Conservation (phyloP, 495 filamentous ascomycete genomes). For the Zalerion maritima region DNA sequence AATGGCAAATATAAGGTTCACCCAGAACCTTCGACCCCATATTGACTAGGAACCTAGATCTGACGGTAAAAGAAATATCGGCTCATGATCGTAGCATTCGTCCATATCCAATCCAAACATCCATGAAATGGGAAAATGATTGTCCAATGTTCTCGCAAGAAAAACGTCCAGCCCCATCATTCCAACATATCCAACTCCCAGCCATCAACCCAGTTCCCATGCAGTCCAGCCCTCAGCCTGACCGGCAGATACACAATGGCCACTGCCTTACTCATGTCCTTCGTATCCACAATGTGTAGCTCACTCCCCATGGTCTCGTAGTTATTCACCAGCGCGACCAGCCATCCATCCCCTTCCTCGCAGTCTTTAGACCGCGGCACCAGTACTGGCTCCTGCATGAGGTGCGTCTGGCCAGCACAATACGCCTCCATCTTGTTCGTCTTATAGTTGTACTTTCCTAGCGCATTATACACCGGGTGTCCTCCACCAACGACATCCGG, state of each 20-base stretch:
- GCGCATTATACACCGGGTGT: constrained; percentile 32
- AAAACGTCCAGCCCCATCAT: no score
- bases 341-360: constrained; percentile 39
- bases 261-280: constrained; percentile 24
- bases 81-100: no score
- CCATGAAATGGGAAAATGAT: no score
- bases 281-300: constrained; percentile 34
- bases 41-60: no score
- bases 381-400: constrained; percentile 45
- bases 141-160: no score
- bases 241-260: constrained; percentile 32
- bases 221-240: constrained; percentile 27
- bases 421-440: constrained; percentile 20
- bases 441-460: constrained; percentile 29
- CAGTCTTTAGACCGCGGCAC: constrained; percentile 30
- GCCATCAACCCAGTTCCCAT: constrained; percentile 34
- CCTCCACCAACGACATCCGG: constrained; percentile 34
- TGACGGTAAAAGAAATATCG: no score
- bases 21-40: no score
- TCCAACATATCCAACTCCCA: constrained; percentile 30
- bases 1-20: no score
- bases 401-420: constrained; percentile 32
- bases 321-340: constrained; percentile 40
- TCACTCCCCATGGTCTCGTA: constrained; percentile 35
- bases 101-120: no score